These are phyloP conservation scores for Handroanthus guayacan DNA, from an alignment of 257 asterid genomes.

Conservation along the genomic window DNA sequence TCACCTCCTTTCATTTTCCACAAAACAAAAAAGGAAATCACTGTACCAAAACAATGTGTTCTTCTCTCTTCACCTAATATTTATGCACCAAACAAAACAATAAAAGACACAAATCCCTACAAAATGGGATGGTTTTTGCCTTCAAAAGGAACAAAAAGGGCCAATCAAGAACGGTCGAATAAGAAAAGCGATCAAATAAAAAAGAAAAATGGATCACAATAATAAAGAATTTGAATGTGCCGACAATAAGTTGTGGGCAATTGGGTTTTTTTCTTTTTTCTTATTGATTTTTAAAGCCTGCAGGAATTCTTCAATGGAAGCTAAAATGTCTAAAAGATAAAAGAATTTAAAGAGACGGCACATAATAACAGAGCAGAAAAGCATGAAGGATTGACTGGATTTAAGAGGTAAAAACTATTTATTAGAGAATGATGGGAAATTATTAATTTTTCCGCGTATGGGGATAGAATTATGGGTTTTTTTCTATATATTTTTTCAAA, in stretches of 20 bases:
- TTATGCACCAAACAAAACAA: background rate
- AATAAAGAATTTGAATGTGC: conserved; percentile 28
- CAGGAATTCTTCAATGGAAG: conserved; percentile 34
- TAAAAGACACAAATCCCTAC: conserved; percentile 13
- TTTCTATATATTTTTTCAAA: background rate
- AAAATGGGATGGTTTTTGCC: conserved; percentile 14
- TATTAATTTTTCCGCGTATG: background rate
- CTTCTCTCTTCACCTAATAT: background rate
- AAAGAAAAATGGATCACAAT: conserved; percentile 35
- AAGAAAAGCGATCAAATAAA: conserved; percentile 2
- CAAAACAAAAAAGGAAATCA: background rate
- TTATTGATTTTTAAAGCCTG: background rate
- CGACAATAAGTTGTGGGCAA: conserved; percentile 45
- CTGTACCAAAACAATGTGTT: background rate
- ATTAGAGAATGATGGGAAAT: conserved; percentile 4
- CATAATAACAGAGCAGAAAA: background rate
- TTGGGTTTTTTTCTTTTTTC: conserved; percentile 20
- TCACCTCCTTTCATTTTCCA: background rate
- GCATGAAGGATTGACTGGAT: conserved; percentile 15
- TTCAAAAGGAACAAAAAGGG: conserved; percentile 9
- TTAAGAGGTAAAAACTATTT: conserved; percentile 15
- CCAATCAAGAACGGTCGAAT: conserved; percentile 37
- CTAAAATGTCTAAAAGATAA: background rate
- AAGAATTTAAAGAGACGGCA: conserved; percentile 33
- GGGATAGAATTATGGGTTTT: background rate